A percentile compares a stretch with the other conserved stretches of the same genome.
Evolutionary conservation across 2,329 filamentous ascomycete species (phyloP).

Genomic region (Aspergillus vadensis): DNA sequence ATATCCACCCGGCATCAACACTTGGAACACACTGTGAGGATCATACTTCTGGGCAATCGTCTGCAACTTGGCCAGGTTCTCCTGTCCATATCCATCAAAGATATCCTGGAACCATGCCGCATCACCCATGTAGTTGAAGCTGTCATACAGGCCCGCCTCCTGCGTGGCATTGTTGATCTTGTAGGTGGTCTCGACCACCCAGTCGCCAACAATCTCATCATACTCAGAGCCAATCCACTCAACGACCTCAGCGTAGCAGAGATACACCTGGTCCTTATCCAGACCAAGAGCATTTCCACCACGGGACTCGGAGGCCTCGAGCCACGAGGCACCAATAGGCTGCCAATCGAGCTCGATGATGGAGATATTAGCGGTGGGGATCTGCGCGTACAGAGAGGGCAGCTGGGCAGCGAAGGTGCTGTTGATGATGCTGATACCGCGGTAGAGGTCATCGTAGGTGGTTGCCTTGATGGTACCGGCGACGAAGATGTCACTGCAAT

Average conservation of each 20-base stretch:
- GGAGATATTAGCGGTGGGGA: conserved; percentile 40
- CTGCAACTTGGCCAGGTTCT: conserved; percentile 34
- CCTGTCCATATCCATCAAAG: conserved; percentile 38
- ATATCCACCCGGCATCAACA: conserved; percentile 41
- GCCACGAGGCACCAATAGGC: conserved; percentile 42
- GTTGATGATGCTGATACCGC: conserved; percentile 45
- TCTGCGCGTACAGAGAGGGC: conserved; percentile 39
- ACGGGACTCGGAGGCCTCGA: conserved; percentile 28
- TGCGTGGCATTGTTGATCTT: conserved; percentile 31
- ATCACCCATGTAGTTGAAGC: conserved; percentile 41
- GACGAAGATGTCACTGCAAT: conserved; percentile 37
- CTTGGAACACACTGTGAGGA: conserved; percentile 41
- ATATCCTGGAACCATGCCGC: conserved; percentile 40
- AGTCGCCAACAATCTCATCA: conserved; percentile 34
- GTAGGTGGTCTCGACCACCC: conserved; percentile 35
- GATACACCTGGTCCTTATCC: conserved; percentile 38
- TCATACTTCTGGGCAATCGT: conserved; percentile 41
- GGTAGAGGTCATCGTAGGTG: conserved; percentile 35
- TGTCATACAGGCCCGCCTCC: conserved; percentile 29
- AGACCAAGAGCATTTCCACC: conserved; percentile 33
- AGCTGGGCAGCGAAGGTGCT: conserved; percentile 42
- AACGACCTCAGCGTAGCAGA: conserved; percentile 43
- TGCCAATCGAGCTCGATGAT: conserved; percentile 46
- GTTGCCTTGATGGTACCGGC: conserved; percentile 37
- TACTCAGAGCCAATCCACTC: conserved; percentile 35